Percentiles rank a stretch among this genome's conserved stretches.
These are phyloP conservation scores for Microdochium bolleyi DNA, from an alignment of 2,329 filamentous ascomycete species.

Conservation along the genomic window DNA sequence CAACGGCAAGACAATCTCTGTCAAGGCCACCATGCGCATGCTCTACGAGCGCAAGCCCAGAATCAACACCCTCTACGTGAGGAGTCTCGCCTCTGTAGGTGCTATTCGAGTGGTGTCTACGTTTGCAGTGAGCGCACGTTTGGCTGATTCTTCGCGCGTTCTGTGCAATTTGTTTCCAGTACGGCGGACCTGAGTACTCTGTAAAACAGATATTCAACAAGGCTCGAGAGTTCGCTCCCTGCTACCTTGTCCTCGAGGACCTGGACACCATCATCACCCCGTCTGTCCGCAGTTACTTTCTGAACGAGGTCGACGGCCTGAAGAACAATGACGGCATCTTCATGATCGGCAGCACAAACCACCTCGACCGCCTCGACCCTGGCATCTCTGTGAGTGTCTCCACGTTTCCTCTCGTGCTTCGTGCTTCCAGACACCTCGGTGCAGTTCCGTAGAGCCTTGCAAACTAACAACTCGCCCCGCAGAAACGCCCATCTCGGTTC, in stretches of 20 bases:
- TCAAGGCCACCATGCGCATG: constrained; percentile 62
- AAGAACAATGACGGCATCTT: constrained; percentile 64
- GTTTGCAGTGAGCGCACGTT: neutral
- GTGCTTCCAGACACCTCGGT: too few species aligned
- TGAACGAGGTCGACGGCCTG: constrained; percentile 66
- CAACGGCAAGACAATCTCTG: constrained; percentile 64
- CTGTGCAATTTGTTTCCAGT: neutral
- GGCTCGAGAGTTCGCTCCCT: constrained; percentile 56
- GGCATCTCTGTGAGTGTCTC: constrained; percentile 18
- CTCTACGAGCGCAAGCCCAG: constrained; percentile 44
- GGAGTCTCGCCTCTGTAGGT: constrained; percentile 32
- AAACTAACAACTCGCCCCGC: neutral
- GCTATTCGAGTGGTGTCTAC: neutral
- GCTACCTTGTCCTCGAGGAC: constrained; percentile 65
- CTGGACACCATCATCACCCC: constrained; percentile 59
- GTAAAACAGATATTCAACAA: constrained; percentile 47
- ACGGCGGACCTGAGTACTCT: constrained; percentile 43
- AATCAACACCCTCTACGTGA: constrained; percentile 56
- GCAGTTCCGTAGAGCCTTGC: too few species aligned
- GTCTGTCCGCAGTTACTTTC: constrained; percentile 56
- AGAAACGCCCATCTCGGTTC: constrained; percentile 57
- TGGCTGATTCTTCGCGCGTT: neutral
- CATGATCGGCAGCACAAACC: constrained; percentile 60
- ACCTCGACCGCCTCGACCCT: constrained; percentile 17
- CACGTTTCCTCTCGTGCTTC: too few species aligned